Evolutionary conservation across 208 protist genomes (phyloP).

Genomic region (Leishmania turanica): DNA sequence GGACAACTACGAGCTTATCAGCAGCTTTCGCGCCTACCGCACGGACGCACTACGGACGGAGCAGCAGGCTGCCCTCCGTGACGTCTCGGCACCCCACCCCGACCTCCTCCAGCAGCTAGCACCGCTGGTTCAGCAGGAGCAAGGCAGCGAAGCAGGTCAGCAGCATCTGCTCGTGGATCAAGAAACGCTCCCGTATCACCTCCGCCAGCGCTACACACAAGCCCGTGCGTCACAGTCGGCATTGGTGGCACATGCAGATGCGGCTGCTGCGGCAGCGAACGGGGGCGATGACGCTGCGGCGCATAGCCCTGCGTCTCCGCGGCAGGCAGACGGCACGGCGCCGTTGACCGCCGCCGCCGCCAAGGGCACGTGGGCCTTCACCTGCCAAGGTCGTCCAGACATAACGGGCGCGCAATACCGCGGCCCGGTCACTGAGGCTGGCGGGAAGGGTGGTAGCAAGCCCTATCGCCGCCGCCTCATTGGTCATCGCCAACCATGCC

Average conservation of each 20-base stretch:
- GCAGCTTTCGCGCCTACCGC: constrained; percentile 82
- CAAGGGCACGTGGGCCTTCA: constrained; percentile 54
- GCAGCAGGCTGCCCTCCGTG: constrained; percentile 40
- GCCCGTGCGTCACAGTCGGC: not conserved
- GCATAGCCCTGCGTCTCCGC: not conserved
- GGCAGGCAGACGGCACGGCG: constrained; percentile 8
- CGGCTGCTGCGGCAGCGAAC: not conserved
- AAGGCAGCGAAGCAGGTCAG: constrained; percentile 11
- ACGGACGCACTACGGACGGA: constrained; percentile 62
- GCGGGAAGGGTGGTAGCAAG: not conserved
- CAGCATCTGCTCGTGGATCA: constrained; percentile 56
- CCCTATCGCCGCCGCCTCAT: constrained; percentile 21
- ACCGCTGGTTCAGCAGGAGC: constrained; percentile 40
- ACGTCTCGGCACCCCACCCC: constrained; percentile 64
- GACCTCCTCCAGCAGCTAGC: constrained; percentile 65
- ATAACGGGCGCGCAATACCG: not conserved
- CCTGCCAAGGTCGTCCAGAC: constrained; percentile 35
- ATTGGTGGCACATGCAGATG: constrained; percentile 5
- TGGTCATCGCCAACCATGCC: constrained; percentile 54
- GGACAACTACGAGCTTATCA: constrained; percentile 81
- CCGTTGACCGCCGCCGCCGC: not conserved
- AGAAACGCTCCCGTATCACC: constrained; percentile 50
- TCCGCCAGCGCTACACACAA: constrained; percentile 23
- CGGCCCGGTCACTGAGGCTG: not conserved
- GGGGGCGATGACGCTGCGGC: not conserved